Evolutionary conservation across 257 asterid genomes (phyloP), one percentile per base, ranked within the genome.

Genomic region (Solanum tacnaense): DNA sequence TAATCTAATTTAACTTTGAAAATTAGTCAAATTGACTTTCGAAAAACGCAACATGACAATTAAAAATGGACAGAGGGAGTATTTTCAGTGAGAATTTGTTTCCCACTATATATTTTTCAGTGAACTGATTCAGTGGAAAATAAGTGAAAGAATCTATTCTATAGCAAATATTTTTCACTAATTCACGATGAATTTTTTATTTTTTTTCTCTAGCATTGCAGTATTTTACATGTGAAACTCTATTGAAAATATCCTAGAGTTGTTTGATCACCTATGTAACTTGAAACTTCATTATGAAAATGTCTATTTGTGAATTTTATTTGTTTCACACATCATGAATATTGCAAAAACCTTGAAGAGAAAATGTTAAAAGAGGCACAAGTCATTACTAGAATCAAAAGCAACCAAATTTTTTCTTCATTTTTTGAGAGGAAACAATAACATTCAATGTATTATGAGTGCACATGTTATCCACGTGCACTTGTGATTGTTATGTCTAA

Each of bases 381-480:
- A 81, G 21, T 81, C 12, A 81, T 81, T 29, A 21, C 68, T 18
- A 81, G 18, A 46, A 29, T 49, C 41, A 49, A 4, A 49, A 81
- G 41, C 25, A 81, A 46, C 8, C 29, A 81, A 46, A 4, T 41
- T 13, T 38, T 44, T 15, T n/a, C 10, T 13, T 16, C 7, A 31
- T 32, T 0, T 31, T 25, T 79, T 27, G 0, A 29, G 65, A 79
- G 65, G 25, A 44, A 79, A 29, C 39, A 81, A 49, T 16, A 0
- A 15, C 44, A 81, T 46, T 81, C 39, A 81, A 49, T 49, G 85
- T 46, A 12, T 49, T 49, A 27, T 18, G 70, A 81, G 29, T 81
- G 70, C 85, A 81, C 85, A 81, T 81, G 85, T 81, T 81, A 49
- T 81, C 70, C 85, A 81, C 85, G 85, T 81, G 85, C 70, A 49